Evolutionary conservation across 163 green algal species (phyloP).

Genomic region (Chlorella variabilis): DNA sequence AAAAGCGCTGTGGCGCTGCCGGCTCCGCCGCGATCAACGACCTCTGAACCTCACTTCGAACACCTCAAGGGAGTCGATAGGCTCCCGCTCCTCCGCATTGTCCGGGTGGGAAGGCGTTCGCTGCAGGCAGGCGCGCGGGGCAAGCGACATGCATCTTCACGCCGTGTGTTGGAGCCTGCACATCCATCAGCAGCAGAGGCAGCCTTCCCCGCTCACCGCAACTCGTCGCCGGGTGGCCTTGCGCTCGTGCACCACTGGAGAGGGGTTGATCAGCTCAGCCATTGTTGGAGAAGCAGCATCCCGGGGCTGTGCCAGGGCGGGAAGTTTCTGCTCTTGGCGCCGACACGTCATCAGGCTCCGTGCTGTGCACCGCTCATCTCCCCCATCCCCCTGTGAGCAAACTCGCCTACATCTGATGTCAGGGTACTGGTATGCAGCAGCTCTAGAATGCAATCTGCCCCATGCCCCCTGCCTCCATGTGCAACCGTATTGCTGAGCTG

Average conservation of each 20-base stretch:
- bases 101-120: not conserved
- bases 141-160: not conserved
- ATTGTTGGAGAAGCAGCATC: not conserved
- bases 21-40: too few species aligned
- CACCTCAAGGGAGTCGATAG: slow-evolving; percentile 86
- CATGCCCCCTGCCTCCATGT: too few species aligned
- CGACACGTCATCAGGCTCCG: not conserved
- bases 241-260: slow-evolving; percentile 70
- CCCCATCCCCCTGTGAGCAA: too few species aligned
- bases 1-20: too few species aligned
- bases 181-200: not conserved
- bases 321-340: not conserved
- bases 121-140: not conserved
- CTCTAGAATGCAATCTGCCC: too few species aligned
- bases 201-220: not conserved
- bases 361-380: not conserved
- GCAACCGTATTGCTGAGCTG: too few species aligned
- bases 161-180: not conserved
- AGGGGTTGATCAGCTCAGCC: slow-evolving; percentile 84
- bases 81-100: slow-evolving; percentile 54
- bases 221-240: slow-evolving; percentile 29
- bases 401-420: too few species aligned
- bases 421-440: too few species aligned
- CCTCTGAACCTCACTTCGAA: slow-evolving; percentile 81
- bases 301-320: not conserved